phyloP scores from a whole-genome alignment of 306 rosid species.

The Mimosa bimucronata region DNA sequence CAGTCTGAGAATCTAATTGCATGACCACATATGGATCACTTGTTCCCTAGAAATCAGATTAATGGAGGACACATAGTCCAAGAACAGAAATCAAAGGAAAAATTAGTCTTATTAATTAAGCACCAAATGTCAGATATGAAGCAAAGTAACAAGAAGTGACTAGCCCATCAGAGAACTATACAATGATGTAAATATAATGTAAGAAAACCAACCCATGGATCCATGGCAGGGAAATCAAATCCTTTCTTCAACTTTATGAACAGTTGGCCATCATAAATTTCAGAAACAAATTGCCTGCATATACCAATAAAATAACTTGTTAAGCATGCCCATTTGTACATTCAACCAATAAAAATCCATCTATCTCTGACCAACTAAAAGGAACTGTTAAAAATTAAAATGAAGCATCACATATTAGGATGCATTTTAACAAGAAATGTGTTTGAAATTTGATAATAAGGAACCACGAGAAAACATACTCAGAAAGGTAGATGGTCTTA shows the following conservation, averaged over 20 bases:
- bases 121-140: slow-evolving; percentile 5
- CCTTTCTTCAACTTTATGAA: slow-evolving; percentile 84
- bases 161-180: slow-evolving; percentile 26
- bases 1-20: slow-evolving; percentile 81
- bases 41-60: slow-evolving; percentile 72
- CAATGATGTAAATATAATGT: slow-evolving; percentile 18
- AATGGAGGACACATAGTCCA: slow-evolving; percentile 23
- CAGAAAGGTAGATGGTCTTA: slow-evolving; percentile 77
- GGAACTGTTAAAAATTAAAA: neutral
- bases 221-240: slow-evolving; percentile 82
- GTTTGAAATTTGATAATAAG: slow-evolving; percentile 8
- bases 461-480: slow-evolving; percentile 45
- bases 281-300: slow-evolving; percentile 79
- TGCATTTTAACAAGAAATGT: slow-evolving; percentile 3
- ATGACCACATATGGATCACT: slow-evolving; percentile 92
- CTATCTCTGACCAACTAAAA: too few species aligned
- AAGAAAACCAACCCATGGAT: slow-evolving; percentile 77
- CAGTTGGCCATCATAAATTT: slow-evolving; percentile 84
- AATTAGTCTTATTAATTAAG: slow-evolving; percentile 1
- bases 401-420: neutral
- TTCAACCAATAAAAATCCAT: neutral
- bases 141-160: slow-evolving; percentile 26
- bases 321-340: slow-evolving; percentile 21
- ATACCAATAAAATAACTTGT: slow-evolving; percentile 26
- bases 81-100: slow-evolving; percentile 29